Evolutionary conservation across 768 basidiomycete genomes (phyloP).

Genomic region (Pholiota conissans): DNA sequence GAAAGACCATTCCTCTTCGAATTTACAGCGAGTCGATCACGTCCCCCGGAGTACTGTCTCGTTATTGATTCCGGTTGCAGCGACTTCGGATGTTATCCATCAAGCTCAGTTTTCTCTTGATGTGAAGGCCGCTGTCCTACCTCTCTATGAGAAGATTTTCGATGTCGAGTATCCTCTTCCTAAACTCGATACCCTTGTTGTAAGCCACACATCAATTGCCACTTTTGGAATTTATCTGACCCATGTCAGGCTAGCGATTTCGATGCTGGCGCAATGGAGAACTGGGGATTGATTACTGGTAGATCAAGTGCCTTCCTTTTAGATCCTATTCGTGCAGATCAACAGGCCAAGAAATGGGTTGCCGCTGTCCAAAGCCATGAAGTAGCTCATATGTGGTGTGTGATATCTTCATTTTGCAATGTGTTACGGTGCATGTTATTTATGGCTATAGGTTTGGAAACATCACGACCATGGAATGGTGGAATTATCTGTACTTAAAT

Average conservation of each 20-base stretch:
- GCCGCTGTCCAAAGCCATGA: conserved; percentile 83
- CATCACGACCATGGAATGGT: conserved; percentile 93
- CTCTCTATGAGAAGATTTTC: conserved; percentile 89
- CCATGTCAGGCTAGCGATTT: conserved; percentile 75
- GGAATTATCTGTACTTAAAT: conserved; percentile 82
- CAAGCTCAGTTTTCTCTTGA: background rate
- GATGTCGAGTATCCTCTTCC: conserved; percentile 91
- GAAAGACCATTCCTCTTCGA: conserved; percentile 77
- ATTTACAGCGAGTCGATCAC: conserved; percentile 64
- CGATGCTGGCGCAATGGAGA: conserved; percentile 92
- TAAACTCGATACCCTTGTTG: conserved; percentile 91
- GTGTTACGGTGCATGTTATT: background rate
- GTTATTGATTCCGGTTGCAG: background rate
- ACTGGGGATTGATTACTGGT: conserved; percentile 92
- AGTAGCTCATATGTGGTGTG: conserved; percentile 79
- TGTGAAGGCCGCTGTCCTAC: conserved; percentile 56
- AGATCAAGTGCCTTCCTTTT: conserved; percentile 79
- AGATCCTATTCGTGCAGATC: conserved; percentile 72
- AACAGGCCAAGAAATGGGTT: conserved; percentile 77
- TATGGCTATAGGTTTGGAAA: conserved; percentile 74
- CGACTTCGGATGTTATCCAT: background rate
- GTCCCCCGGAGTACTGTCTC: background rate
- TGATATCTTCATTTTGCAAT: background rate
- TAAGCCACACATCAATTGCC: conserved; percentile 48
- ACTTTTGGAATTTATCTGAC: background rate